Evolutionary conservation across 2,329 filamentous ascomycete species (phyloP).

Genomic region (Fusarium sambucinum): DNA sequence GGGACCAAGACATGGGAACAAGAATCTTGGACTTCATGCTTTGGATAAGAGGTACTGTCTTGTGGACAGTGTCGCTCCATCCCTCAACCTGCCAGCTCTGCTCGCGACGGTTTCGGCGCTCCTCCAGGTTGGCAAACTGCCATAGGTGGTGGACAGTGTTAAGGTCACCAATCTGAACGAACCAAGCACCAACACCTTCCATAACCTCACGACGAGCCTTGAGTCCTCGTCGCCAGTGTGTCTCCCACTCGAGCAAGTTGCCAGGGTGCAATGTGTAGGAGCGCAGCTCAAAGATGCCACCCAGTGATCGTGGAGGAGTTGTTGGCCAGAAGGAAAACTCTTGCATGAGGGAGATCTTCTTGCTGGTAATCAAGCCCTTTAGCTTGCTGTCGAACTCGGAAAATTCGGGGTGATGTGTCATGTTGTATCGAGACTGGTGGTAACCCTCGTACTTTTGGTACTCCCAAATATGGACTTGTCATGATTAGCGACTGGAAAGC

Average conservation of each 20-base stretch:
- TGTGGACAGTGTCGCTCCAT: constrained; percentile 97
- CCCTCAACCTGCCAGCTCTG: constrained; percentile 95
- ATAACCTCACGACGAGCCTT: constrained; percentile 94
- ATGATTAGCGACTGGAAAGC: constrained; percentile 26
- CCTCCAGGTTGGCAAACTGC: constrained; percentile 98
- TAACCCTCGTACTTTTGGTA: constrained; percentile 98
- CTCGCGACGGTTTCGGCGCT: constrained; percentile 89
- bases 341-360: constrained; percentile 95
- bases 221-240: constrained; percentile 93
- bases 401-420: constrained; percentile 86
- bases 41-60: constrained; percentile 97
- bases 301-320: constrained; percentile 86
- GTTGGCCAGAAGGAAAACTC: constrained; percentile 99
- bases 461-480: constrained; percentile 96
- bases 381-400: constrained; percentile 86
- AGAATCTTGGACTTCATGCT: constrained; percentile 94
- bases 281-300: constrained; percentile 93
- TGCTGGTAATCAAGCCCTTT: constrained; percentile 84
- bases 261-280: constrained; percentile 97
- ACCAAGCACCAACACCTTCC: constrained; percentile 99
- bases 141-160: constrained; percentile 98
- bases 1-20: constrained; percentile 96
- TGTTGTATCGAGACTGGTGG: constrained; percentile 88
- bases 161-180: constrained; percentile 96
- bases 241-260: constrained; percentile 98